Percentiles rank a stretch among this genome's conserved stretches.
Conservation (phyloP, 139 green algal species). For the Coccomyxa sp. region DNA sequence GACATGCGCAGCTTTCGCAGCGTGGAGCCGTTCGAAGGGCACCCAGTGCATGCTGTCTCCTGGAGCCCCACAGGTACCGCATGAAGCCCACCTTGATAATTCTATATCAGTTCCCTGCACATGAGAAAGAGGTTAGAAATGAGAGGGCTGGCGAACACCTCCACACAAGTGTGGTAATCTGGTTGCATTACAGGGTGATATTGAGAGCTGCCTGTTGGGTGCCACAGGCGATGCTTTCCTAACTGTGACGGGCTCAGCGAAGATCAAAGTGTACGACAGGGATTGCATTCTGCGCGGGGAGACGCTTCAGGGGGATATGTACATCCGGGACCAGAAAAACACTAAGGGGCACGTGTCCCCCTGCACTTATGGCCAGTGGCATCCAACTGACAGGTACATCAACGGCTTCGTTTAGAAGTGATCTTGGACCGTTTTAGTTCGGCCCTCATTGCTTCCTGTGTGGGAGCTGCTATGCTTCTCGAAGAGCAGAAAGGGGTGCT, state of each 20-base stretch:
- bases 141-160: no score
- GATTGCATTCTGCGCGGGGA: slow-evolving; percentile 75
- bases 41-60: slow-evolving; percentile 58
- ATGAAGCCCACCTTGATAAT: background rate
- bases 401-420: background rate
- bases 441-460: background rate
- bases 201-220: no score
- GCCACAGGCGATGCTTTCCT: slow-evolving; percentile 72
- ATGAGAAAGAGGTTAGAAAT: no score
- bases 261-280: slow-evolving; percentile 75
- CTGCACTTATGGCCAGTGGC: slow-evolving; percentile 76
- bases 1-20: slow-evolving; percentile 75
- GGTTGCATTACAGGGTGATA: no score
- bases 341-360: slow-evolving; percentile 89
- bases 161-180: no score
- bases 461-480: no score
- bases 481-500: no score
- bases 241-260: slow-evolving; percentile 59
- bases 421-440: background rate
- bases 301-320: slow-evolving; percentile 91
- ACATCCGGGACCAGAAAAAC: slow-evolving; percentile 88
- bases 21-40: slow-evolving; percentile 69
- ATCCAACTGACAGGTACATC: slow-evolving; percentile 69
- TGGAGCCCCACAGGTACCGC: slow-evolving; percentile 25
- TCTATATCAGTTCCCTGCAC: no score